Percentiles rank a stretch among this genome's conserved stretches.
phyloP scores from a whole-genome alignment of 2,329 filamentous ascomycete species.

The Cryphonectria nitschkei region DNA sequence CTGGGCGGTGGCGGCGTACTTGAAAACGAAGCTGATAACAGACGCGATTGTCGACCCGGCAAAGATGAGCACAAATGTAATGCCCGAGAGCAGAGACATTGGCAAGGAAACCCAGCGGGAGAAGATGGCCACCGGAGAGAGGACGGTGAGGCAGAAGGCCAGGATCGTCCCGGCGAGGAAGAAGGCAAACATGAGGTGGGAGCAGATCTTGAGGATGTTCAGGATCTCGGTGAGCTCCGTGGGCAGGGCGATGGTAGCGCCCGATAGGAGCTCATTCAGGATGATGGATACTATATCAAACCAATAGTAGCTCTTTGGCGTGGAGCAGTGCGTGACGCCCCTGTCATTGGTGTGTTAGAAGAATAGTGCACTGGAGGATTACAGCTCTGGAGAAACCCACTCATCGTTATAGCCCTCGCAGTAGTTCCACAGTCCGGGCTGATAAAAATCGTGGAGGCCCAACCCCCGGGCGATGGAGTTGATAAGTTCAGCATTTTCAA shows the following conservation, averaged over 20 bases:
- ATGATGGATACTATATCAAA: conserved; percentile 89
- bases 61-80: conserved; percentile 68
- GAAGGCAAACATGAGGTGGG: conserved; percentile 86
- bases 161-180: conserved; percentile 75
- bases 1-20: conserved; percentile 72
- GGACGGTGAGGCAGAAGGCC: conserved; percentile 72
- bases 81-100: conserved; percentile 68
- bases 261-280: conserved; percentile 76
- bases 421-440: conserved; percentile 88
- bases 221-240: conserved; percentile 74
- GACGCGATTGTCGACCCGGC: conserved; percentile 77
- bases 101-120: conserved; percentile 66
- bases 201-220: conserved; percentile 72
- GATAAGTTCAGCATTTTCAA: conserved; percentile 74
- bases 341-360: conserved; percentile 56
- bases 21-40: conserved; percentile 81
- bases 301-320: conserved; percentile 75
- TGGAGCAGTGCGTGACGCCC: conserved; percentile 77
- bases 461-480: conserved; percentile 86
- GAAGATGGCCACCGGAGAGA: conserved; percentile 59
- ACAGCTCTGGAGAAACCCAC: conserved; percentile 39
- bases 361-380: neutral
- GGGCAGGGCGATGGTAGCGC: conserved; percentile 82
- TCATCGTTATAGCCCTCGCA: conserved; percentile 82
- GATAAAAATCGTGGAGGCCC: conserved; percentile 92